Conservation (phyloP, 2,329 filamentous ascomycete species). For the Magnaporthiopsis rhizophila region DNA sequence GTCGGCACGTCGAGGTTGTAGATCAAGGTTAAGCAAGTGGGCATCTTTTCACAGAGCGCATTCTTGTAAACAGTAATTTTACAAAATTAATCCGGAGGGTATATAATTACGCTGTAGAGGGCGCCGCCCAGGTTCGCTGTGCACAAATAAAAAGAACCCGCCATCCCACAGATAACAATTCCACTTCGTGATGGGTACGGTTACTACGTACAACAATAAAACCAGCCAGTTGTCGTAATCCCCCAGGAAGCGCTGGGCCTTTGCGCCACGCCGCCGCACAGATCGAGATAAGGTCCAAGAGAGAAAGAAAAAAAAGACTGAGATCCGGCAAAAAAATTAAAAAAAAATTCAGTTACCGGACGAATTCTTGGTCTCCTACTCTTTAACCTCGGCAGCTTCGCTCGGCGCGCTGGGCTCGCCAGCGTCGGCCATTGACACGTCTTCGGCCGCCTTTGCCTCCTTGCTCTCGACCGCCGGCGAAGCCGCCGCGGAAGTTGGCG, state of each 20-base stretch:
- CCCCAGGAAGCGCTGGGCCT: background rate
- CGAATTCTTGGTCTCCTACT: background rate
- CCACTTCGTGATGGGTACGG: background rate
- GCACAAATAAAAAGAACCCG: background rate
- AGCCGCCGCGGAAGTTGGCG: background rate
- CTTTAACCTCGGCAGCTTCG: background rate
- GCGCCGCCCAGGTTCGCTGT: background rate
- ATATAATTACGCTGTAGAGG: background rate
- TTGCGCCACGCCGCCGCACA: background rate
- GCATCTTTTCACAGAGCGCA: background rate
- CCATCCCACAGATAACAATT: background rate
- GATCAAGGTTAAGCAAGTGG: background rate
- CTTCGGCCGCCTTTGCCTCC: conserved; percentile 8
- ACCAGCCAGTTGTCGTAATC: background rate
- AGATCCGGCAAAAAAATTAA: too few species aligned
- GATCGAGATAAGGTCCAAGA: background rate
- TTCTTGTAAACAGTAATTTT: background rate
- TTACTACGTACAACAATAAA: background rate
- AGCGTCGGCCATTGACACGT: conserved; percentile 1
- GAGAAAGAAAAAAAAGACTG: too few species aligned
- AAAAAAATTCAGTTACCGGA: conserved; percentile 11
- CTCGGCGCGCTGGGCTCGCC: background rate
- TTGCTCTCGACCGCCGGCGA: conserved; percentile 2
- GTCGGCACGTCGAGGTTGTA: background rate
- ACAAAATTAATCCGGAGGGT: background rate